phyloP scores from a whole-genome alignment of 2,329 filamentous ascomycete species.

The Fusarium sp. region DNA sequence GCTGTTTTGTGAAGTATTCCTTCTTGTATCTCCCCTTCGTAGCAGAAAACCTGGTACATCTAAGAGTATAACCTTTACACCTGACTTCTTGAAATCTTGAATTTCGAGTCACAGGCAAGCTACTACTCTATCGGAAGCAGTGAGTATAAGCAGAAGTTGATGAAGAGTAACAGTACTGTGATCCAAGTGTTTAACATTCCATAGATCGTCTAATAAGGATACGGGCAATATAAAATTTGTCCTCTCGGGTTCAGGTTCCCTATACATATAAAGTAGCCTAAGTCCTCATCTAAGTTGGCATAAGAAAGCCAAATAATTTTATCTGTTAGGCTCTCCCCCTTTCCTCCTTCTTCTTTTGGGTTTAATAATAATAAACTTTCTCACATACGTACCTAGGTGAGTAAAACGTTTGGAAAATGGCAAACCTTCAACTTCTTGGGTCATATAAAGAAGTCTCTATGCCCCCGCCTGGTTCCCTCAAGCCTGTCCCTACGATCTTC shows the following conservation, averaged over 20 bases:
- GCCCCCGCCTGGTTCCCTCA: not conserved
- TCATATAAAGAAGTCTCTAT: not conserved
- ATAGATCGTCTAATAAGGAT: not conserved
- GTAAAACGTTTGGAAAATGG: not conserved
- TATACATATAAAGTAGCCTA: not conserved
- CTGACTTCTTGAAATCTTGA: not conserved
- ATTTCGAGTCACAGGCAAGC: not conserved
- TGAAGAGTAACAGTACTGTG: not conserved
- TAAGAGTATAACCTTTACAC: not conserved
- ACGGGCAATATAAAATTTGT: not conserved
- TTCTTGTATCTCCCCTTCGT: not conserved
- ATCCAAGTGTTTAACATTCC: not conserved
- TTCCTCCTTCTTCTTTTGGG: not conserved
- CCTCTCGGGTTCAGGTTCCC: not conserved
- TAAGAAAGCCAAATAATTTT: not conserved
- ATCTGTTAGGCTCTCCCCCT: not conserved
- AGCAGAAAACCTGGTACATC: no score
- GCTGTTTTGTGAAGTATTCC: not conserved
- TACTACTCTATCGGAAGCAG: not conserved
- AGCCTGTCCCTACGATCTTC: not conserved
- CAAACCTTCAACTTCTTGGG: not conserved
- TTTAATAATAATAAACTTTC: not conserved
- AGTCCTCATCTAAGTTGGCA: not conserved
- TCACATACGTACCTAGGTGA: not conserved
- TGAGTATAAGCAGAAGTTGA: not conserved